Evolutionary conservation across 306 rosid genomes (phyloP).

Genomic region (Macrotyloma uniflorum): DNA sequence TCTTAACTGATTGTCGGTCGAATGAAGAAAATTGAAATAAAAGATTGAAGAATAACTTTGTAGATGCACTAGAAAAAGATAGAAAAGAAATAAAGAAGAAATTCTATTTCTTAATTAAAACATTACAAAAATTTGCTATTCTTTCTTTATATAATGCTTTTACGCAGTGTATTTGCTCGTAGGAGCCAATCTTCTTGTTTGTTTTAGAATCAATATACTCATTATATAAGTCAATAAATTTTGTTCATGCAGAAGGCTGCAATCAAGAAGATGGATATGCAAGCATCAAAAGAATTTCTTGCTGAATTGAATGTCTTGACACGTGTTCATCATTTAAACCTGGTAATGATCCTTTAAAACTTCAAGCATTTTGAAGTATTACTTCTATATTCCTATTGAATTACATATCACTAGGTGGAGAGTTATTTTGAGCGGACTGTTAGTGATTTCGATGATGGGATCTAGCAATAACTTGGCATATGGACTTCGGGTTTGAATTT

Average conservation of each 20-base stretch:
- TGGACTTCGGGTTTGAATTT: constrained; percentile 10
- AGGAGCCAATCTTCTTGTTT: constrained; percentile 18
- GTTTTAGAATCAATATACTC: constrained; percentile 29
- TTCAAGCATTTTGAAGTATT: not conserved
- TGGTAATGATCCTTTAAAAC: constrained; percentile 58
- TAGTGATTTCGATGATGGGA: not conserved
- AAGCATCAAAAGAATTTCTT: constrained; percentile 87
- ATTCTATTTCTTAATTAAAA: too few relatives aligned
- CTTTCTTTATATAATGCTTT: not conserved
- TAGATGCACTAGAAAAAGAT: not conserved
- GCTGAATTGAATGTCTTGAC: constrained; percentile 90
- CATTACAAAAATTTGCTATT: too few relatives aligned
- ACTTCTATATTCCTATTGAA: not conserved
- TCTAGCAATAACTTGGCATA: constrained; percentile 22
- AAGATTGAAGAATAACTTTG: constrained; percentile 14
- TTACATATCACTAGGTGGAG: not conserved
- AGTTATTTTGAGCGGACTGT: not conserved
- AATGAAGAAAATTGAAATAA: constrained; percentile 9
- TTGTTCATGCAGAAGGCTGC: constrained; percentile 78
- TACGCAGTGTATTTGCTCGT: constrained; percentile 6
- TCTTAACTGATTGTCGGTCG: not conserved
- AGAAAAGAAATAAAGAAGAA: too few relatives aligned
- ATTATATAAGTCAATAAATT: constrained; percentile 28
- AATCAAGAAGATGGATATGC: constrained; percentile 98
- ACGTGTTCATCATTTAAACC: constrained; percentile 91